Percentiles rank a stretch among this genome's conserved stretches.
Conservation (phyloP, 176 grass and related monocot genomes). For the Guadua angustifolia region DNA sequence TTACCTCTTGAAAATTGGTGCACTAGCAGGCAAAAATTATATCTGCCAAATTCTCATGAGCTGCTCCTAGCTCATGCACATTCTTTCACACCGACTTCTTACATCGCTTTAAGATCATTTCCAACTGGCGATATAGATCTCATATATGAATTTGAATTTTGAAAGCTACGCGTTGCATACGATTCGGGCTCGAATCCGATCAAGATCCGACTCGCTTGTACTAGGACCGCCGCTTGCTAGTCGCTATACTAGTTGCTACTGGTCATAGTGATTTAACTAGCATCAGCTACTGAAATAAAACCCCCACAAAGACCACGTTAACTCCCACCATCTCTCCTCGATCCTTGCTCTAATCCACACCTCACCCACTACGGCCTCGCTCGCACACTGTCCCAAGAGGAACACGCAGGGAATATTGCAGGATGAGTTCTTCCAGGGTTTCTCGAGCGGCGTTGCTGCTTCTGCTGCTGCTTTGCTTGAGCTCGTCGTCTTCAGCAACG, state of each 20-base stretch:
- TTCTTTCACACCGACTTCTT: neutral
- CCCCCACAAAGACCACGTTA: constrained; percentile 47
- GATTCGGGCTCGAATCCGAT: neutral
- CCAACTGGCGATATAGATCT: neutral
- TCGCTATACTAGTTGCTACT: constrained; percentile 23
- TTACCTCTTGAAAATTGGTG: neutral
- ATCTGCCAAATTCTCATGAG: neutral
- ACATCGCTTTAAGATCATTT: neutral
- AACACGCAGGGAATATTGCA: neutral
- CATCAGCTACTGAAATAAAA: constrained; percentile 27
- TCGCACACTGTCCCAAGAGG: constrained; percentile 34
- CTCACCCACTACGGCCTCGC: constrained; percentile 6
- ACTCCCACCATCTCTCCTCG: constrained; percentile 42
- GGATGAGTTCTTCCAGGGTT: constrained; percentile 12
- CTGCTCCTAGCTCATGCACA: neutral
- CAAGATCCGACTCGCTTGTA: constrained; percentile 25
- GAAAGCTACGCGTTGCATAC: no score
- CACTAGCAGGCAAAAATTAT: neutral
- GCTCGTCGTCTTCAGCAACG: neutral
- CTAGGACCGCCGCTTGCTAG: constrained; percentile 42
- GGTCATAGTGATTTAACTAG: no score
- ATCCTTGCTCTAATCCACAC: constrained; percentile 34
- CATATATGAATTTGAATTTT: neutral
- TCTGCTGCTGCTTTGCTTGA: neutral
- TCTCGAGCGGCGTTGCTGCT: neutral